phyloP scores from a whole-genome alignment of 257 asterid species.

The Fraxinus pennsylvanica region DNA sequence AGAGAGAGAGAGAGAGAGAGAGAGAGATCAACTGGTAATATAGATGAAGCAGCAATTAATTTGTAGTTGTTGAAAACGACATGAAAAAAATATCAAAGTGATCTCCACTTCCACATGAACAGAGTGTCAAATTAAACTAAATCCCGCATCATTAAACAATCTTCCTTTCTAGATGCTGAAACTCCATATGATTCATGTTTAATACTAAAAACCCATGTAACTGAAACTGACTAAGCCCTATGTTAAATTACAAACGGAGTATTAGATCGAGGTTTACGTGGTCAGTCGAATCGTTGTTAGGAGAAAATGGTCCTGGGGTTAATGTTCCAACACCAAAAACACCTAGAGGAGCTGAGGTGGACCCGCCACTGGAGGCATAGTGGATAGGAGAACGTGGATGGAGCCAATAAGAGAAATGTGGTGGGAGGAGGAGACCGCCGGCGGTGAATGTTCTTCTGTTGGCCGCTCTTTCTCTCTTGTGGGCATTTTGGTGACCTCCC shows the following conservation, averaged over 20 bases:
- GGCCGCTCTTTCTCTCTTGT: conserved; percentile 92
- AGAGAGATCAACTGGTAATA: no score
- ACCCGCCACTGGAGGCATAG: conserved; percentile 13
- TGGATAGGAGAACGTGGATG: conserved; percentile 21
- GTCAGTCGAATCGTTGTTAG: conserved; percentile 24
- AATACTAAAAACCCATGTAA: background rate
- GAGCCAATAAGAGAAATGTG: conserved; percentile 32
- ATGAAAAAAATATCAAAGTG: no score
- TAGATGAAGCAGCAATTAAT: no score
- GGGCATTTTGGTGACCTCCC: conserved; percentile 97
- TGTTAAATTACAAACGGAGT: conserved; percentile 46
- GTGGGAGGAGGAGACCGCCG: conserved; percentile 15
- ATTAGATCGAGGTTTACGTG: conserved; percentile 49
- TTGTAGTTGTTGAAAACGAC: no score
- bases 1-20: no score
- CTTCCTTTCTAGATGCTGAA: no score
- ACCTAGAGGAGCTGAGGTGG: conserved; percentile 3
- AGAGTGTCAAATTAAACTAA: no score
- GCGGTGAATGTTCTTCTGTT: conserved; percentile 44
- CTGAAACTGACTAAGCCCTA: background rate
- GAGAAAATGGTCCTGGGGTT: conserved; percentile 20
- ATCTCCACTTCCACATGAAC: no score
- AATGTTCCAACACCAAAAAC: conserved; percentile 24
- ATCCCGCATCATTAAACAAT: no score
- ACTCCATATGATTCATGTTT: no score